Evolutionary conservation across 176 grass and related monocot genomes (phyloP), one percentile per base, ranked within the genome.

Genomic region (Zea luxurians): DNA sequence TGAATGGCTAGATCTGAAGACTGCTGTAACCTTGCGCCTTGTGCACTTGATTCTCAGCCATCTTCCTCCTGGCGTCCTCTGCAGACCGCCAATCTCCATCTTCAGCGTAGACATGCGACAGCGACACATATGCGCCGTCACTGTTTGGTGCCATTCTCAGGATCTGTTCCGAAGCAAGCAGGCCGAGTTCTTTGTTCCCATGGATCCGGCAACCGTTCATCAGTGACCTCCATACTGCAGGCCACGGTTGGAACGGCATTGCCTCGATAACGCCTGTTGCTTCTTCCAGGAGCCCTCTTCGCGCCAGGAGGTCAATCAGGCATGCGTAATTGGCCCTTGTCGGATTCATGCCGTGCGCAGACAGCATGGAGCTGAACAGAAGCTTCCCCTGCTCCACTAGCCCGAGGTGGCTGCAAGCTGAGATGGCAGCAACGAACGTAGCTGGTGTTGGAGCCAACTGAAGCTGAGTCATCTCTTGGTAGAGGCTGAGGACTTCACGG

Each of bases 171-270:
- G 79, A 75, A 15, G 90, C 86, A 63, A 88, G 15, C 77, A 83
- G 76, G 6, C 85, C 66, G 1, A 86, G 78, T 50, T 88, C 75
- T 74, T 86, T 86, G 48, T 83, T 80, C 60, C 79, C 80, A 10
- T 92, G 83, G 74, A 83, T 86, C 37, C 86, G 79, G 21, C 90
- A 92, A n/a, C 90, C 90, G 21, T 88, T 92, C 87, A 88, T 66
- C 21, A 92, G 70, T n/a, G 79, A 83, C 77, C 83, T 86, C 90
- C 90, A 92, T 38, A 83, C 71, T 21, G 70, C 70, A 77, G 86
- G 79, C 86, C 90, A 92, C 1, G 83, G 86, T 16, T 86, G 76
- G 70, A 86, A 88, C 5, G 83, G 80, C 86, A 92, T 92, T 38
- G 75, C 73, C 6, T 83, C 44, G 7, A 92, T 77, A 37, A 86